Conservation (phyloP, 306 rosid genomes). For the Oemleria cerasiformis region DNA sequence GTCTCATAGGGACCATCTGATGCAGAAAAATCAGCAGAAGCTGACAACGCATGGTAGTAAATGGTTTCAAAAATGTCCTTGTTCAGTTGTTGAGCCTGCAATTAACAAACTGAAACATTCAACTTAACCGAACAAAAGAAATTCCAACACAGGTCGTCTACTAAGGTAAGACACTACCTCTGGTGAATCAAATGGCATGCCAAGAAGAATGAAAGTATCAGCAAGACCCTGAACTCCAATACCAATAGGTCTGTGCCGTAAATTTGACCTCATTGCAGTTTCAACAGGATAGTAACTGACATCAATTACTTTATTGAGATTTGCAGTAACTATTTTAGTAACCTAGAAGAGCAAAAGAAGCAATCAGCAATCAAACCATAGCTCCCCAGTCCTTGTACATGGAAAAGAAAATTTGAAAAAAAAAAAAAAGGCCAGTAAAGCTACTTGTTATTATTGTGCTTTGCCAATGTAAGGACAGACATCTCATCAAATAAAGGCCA, state of each 20-base stretch:
- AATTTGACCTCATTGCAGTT: conserved; percentile 70
- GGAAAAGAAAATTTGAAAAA: not conserved
- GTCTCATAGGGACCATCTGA: conserved; percentile 79
- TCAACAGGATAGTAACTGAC: conserved; percentile 91
- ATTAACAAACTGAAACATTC: conserved; percentile 5
- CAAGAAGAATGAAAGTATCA: conserved; percentile 83
- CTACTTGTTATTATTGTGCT: not conserved
- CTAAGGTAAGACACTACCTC: conserved; percentile 51
- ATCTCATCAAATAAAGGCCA: no score
- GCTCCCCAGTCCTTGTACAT: not conserved
- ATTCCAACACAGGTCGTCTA: not conserved
- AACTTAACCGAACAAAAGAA: not conserved
- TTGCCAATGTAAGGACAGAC: no score
- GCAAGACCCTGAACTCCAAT: conserved; percentile 99
- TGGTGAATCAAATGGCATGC: conserved; percentile 92
- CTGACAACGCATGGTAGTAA: conserved; percentile 73
- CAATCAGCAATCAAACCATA: not conserved
- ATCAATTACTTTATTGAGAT: conserved; percentile 88
- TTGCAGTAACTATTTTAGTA: conserved; percentile 59
- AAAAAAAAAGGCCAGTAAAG: not conserved
- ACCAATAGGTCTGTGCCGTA: conserved; percentile 91
- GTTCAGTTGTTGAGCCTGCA: conserved; percentile 90
- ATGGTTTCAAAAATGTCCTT: conserved; percentile 90
- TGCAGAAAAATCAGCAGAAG: conserved; percentile 71
- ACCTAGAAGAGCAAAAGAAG: conserved; percentile 35